Conservation (phyloP, 805 yeast genomes). For the Saccharomycopsis fermentans region DNA sequence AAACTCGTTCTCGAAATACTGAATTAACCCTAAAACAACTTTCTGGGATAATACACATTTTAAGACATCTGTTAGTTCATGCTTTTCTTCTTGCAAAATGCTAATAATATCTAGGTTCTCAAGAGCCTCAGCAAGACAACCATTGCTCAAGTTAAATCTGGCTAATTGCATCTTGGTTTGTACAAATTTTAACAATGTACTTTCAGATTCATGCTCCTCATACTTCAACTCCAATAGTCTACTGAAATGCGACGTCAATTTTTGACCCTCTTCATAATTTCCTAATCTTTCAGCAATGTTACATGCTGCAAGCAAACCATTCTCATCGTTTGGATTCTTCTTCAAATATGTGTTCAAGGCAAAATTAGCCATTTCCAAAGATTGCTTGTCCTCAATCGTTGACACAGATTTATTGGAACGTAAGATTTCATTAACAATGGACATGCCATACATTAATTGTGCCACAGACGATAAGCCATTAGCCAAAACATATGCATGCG, state of each 20-base stretch:
- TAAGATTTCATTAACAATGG: slow-evolving; percentile 39
- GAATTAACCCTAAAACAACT: slow-evolving; percentile 61
- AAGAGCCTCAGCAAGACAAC: slow-evolving; percentile 46
- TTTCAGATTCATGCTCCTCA: slow-evolving; percentile 43
- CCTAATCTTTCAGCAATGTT: slow-evolving; percentile 60
- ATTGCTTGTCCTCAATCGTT: slow-evolving; percentile 45
- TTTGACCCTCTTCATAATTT: slow-evolving; percentile 45
- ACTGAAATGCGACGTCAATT: slow-evolving; percentile 38
- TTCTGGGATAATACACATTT: slow-evolving; percentile 43
- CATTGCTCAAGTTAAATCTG: slow-evolving; percentile 55
- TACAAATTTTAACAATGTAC: slow-evolving; percentile 40
- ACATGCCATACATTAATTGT: slow-evolving; percentile 58
- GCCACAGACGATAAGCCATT: slow-evolving; percentile 63
- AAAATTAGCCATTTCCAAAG: slow-evolving; percentile 51
- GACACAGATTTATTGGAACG: slow-evolving; percentile 24
- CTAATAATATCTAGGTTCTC: slow-evolving; percentile 51
- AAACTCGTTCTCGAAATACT: slow-evolving; percentile 53
- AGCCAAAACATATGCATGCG: slow-evolving; percentile 72
- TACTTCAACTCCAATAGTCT: slow-evolving; percentile 41
- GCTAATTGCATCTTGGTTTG: slow-evolving; percentile 61
- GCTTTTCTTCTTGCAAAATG: slow-evolving; percentile 33
- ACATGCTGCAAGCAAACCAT: slow-evolving; percentile 47
- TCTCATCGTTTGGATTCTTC: slow-evolving; percentile 45
- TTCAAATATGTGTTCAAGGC: slow-evolving; percentile 60
- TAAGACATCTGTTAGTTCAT: slow-evolving; percentile 18